Evolutionary conservation across 495 filamentous ascomycete genomes (phyloP).

Genomic region (Neurospora tetraspora): DNA sequence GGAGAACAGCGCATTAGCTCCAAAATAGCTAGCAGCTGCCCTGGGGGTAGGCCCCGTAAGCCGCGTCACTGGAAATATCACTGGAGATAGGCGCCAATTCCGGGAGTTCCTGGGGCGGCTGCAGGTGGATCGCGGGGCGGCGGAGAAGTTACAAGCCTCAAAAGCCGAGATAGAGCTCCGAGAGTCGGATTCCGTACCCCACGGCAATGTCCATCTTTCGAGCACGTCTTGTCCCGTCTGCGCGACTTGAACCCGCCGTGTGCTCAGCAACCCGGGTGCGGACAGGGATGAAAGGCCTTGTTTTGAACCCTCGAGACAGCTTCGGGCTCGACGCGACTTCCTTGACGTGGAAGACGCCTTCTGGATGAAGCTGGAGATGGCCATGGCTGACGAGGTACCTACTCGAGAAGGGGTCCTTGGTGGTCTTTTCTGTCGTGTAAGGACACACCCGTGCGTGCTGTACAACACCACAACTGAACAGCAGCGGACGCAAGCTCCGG

Average conservation of each 20-base stretch:
- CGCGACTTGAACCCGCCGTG: not conserved
- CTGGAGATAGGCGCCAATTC: not conserved
- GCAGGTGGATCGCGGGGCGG: conserved; percentile 4
- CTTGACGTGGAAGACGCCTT: not conserved
- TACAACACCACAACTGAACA: not conserved
- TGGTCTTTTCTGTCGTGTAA: not conserved
- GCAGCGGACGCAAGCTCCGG: not conserved
- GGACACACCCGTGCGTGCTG: not conserved
- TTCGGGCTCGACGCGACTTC: not conserved
- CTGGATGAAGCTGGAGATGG: not conserved
- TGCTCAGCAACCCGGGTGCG: not conserved
- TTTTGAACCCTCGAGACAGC: not conserved
- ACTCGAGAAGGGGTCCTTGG: too few species aligned
- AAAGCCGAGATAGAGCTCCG: not conserved
- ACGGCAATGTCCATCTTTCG: not conserved
- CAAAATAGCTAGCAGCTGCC: not conserved
- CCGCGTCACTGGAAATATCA: not conserved
- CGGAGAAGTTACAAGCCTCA: not conserved
- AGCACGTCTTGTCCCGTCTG: not conserved
- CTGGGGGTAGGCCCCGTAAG: not conserved
- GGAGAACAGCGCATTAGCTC: not conserved
- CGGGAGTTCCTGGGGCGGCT: not conserved
- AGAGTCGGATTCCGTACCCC: not conserved
- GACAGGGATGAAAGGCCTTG: not conserved
- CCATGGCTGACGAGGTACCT: not conserved